Evolutionary conservation across 2,329 filamentous ascomycete genomes (phyloP).

Genomic region (Colletotrichum euphorbiae): DNA sequence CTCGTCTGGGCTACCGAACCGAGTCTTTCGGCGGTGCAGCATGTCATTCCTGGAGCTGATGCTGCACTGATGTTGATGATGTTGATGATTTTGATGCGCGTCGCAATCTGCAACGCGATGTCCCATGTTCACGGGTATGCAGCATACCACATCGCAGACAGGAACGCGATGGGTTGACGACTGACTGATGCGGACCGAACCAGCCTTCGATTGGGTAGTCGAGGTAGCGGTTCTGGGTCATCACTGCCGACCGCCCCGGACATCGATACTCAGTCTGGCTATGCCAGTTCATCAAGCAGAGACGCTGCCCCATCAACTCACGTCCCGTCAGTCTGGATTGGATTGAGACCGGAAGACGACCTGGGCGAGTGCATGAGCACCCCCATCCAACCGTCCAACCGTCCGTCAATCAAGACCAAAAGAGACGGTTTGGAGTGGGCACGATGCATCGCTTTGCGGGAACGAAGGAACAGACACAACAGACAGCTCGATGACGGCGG

Average conservation of each 20-base stretch:
- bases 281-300: constrained; percentile 40
- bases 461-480: constrained; percentile 30
- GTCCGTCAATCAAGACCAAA: constrained; percentile 32
- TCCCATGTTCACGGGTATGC: constrained; percentile 26
- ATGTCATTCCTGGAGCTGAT: constrained; percentile 9
- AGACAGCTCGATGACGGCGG: constrained; percentile 35
- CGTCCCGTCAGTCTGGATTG: constrained; percentile 32
- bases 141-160: background rate
- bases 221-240: constrained; percentile 20
- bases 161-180: constrained; percentile 19
- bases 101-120: constrained; percentile 29
- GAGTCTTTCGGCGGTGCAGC: constrained; percentile 20
- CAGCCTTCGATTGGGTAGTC: constrained; percentile 31
- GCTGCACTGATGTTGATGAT: background rate
- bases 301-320: constrained; percentile 36
- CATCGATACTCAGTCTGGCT: constrained; percentile 32
- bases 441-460: constrained; percentile 11
- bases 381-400: constrained; percentile 31
- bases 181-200: constrained; percentile 28
- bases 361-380: constrained; percentile 23
- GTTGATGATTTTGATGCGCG: constrained; percentile 15
- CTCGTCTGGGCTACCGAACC: constrained; percentile 12
- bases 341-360: constrained; percentile 22
- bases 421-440: constrained; percentile 16
- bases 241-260: constrained; percentile 36